A percentile compares a stretch with the other conserved stretches of the same genome.
Evolutionary conservation across 2,329 filamentous ascomycete genomes (phyloP).

Genomic region (Alternaria panax): DNA sequence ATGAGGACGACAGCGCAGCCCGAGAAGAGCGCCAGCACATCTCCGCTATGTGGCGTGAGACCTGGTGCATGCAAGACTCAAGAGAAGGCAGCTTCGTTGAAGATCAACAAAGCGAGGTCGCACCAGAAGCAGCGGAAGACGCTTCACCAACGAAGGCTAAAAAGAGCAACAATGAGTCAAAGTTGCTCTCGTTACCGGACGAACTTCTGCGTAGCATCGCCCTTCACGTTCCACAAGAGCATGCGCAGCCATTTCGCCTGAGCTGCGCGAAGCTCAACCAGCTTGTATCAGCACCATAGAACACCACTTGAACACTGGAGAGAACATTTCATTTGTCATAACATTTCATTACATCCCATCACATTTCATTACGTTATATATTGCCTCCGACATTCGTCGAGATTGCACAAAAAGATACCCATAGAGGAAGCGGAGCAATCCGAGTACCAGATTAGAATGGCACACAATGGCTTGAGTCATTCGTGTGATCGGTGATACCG

Average conservation of each 20-base stretch:
- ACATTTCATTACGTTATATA: neutral
- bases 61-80: constrained; percentile 8
- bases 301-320: neutral
- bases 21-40: neutral
- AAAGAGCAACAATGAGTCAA: neutral
- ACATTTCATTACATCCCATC: neutral
- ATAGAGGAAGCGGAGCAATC: neutral
- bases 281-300: neutral
- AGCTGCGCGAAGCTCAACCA: constrained; percentile 6
- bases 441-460: neutral
- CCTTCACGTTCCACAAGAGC: neutral
- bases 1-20: constrained; percentile 5
- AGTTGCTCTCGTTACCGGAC: neutral
- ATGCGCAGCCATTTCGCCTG: constrained; percentile 2
- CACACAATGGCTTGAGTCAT: neutral
- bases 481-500: neutral
- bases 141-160: neutral
- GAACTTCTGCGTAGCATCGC: constrained; percentile 1
- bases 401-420: neutral
- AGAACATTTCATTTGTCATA: constrained; percentile 1
- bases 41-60: constrained; percentile 12
- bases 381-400: neutral
- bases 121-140: neutral
- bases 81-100: neutral
- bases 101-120: neutral